A percentile compares a stretch with the other conserved stretches of the same genome.
phyloP scores from a whole-genome alignment of 1,284 basidiomycete species.

The Puccinia polysora region DNA sequence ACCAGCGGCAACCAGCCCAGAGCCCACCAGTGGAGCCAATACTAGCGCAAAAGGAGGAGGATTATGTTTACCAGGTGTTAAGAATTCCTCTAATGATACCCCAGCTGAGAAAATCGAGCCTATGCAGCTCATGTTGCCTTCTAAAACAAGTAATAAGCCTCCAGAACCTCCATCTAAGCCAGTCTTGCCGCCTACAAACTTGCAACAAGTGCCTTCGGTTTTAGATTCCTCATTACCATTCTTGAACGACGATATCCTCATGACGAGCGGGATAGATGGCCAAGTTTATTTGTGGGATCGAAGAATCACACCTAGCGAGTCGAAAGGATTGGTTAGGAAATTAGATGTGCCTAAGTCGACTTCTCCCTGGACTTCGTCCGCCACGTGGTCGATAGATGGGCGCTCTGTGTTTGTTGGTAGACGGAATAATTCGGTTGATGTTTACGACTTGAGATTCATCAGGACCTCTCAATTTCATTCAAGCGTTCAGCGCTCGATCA shows the following conservation, averaged over 20 bases:
- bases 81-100: no score
- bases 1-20: no score
- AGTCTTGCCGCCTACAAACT: conserved; percentile 1
- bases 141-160: no score
- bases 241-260: conserved; percentile 70
- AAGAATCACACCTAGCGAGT: conserved; percentile 60
- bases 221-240: conserved; percentile 50
- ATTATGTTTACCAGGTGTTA: no score
- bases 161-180: no score
- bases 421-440: conserved; percentile 81
- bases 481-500: conserved; percentile 63
- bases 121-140: no score
- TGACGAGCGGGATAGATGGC: conserved; percentile 87
- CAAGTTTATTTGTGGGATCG: conserved; percentile 88
- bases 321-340: conserved; percentile 65
- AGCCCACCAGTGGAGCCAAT: no score
- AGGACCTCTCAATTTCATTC: no score
- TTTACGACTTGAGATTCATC: conserved; percentile 81
- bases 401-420: conserved; percentile 83
- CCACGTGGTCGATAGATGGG: conserved; percentile 88
- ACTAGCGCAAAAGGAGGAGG: no score
- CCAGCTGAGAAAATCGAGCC: no score
- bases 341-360: conserved; percentile 81
- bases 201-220: conserved; percentile 47
- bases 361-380: conserved; percentile 92